These are phyloP conservation scores for sunflower (Helianthus annuus) DNA, from an alignment of 129 eudicot genomes.

Conservation along the genomic window HanXRQr2.0-SUNRISE NC_035440.2:85607699-85608198, in stretches of 20 bases:
- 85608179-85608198: constrained; percentile 54
- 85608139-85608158: neutral
- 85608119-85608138: constrained; percentile 1
- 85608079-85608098: constrained; percentile 91
- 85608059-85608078: constrained; percentile 90
- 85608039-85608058: constrained; percentile 91
- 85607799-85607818: constrained; percentile 2
- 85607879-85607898: too few species aligned
- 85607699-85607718: constrained; percentile 98
- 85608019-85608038: constrained; percentile 99
- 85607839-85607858: neutral
- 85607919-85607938: constrained; percentile 3
- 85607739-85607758: constrained; percentile 99
- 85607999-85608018: constrained; percentile 72
- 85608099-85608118: constrained; percentile 22
- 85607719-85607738: constrained; percentile 98
- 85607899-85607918: neutral
- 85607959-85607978: neutral
- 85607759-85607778: constrained; percentile 65
- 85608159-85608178: neutral
- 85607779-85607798: constrained; percentile 90
- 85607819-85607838: neutral
- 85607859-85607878: constrained; percentile 8
- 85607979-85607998: constrained; percentile 4
- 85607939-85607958: neutral